Percentiles rank a stretch among this genome's conserved stretches.
These are phyloP conservation scores for Nannochloropsis gaditana DNA, from an alignment of 108 stramenopile genomes.

Conservation along the genomic window DNA sequence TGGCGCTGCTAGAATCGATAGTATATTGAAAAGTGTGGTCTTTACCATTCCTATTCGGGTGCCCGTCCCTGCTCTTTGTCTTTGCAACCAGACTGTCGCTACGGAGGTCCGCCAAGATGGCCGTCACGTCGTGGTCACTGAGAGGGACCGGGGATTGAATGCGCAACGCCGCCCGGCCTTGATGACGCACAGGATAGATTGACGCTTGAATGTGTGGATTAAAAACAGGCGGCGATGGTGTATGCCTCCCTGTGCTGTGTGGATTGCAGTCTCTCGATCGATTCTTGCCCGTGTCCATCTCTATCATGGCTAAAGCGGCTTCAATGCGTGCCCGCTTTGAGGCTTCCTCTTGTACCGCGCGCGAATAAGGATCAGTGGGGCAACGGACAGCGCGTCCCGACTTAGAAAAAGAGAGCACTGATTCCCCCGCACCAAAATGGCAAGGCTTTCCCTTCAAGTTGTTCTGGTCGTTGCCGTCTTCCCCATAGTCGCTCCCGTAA, in stretches of 20 bases:
- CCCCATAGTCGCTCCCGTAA: background rate
- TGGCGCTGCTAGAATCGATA: too few species aligned
- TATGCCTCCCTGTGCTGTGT: background rate
- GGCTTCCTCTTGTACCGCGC: background rate
- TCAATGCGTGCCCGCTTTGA: background rate
- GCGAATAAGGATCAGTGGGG: background rate
- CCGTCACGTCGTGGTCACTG: background rate
- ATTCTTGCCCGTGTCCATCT: background rate
- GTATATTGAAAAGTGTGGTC: too few species aligned
- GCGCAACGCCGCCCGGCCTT: background rate
- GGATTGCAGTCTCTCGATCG: background rate
- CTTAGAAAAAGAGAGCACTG: background rate
- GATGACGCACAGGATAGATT: background rate
- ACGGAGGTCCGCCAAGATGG: conserved; percentile 6
- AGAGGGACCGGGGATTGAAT: background rate
- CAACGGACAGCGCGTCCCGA: conserved; percentile 1
- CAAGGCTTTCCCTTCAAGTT: background rate
- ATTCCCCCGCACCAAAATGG: background rate
- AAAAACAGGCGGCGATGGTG: background rate
- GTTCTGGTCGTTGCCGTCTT: background rate
- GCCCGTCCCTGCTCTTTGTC: too few species aligned
- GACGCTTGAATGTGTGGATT: background rate
- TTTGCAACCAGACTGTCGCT: background rate
- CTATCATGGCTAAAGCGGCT: background rate
- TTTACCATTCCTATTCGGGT: too few species aligned